Base-by-base conservation (phyloP, 2,329 filamentous ascomycete genomes). In the Nemania sp. region DNA sequence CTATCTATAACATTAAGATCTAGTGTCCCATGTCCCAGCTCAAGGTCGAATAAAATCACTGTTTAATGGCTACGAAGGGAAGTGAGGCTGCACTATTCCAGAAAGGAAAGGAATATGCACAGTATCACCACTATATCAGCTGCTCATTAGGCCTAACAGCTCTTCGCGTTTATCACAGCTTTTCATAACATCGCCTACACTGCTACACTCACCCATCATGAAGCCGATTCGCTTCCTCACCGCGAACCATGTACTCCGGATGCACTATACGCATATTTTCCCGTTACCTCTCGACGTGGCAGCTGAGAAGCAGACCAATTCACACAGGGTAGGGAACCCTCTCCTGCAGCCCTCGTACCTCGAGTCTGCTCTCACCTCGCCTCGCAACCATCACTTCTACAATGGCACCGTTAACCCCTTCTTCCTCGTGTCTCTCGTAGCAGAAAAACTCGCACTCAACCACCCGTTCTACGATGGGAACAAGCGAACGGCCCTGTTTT, bases 191-290 rank as follows among this genome's bases (percentile, higher is more conserved):
- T 24, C 29, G 57, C 8, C 38, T 41, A 41, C 15, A 35, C 32
- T 35, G 5, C 32, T 35, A 35, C 29, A 32, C 8, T 8, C 8
- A 13, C 15, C 15, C 3, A 13, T 13, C 8, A 41, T 41, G 38
- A 11, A 5, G 11, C 3, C 38, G 5, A 52, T 52, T 26, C 47
- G 47, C 27, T 52, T 52, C 24, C 47, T 52, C 6, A 52, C 47
- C 6, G 22, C 47, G 10, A 52, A 24, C 47, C 47, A 52, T 4
- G 11, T 52, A 27, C 47, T 52, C 47, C 47, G 47, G 24, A 52
- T 52, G 22, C 47, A 52, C 22, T 52, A 52, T 11, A 52, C 24
- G 20, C 47, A 52, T 52, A 52, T 52, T 11, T 52, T 52, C 22
- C 47, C 47, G 20, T 29, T 52, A 5, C 24, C 22, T 29, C 47